Evolutionary conservation across 768 basidiomycete genomes (phyloP).

Genomic region (Cystobasidium onofrii): DNA sequence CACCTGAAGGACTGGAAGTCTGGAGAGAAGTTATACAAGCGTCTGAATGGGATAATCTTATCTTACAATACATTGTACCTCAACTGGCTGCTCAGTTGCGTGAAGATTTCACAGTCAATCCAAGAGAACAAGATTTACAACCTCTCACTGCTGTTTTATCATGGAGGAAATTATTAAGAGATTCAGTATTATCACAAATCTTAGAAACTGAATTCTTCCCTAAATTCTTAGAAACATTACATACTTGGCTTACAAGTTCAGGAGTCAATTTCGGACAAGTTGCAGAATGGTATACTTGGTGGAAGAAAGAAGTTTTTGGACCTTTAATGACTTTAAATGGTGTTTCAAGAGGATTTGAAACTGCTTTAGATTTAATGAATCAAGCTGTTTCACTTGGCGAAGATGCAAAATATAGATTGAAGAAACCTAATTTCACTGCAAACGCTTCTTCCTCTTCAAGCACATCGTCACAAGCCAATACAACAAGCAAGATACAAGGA

Average conservation of each 20-base stretch:
- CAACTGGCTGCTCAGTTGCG: conserved; percentile 76
- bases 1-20: conserved; percentile 63
- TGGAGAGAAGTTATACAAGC: conserved; percentile 66
- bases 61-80: conserved; percentile 84
- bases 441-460: not conserved
- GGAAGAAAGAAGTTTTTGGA: conserved; percentile 73
- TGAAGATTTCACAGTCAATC: conserved; percentile 74
- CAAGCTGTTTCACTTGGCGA: conserved; percentile 78
- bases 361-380: conserved; percentile 87
- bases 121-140: conserved; percentile 76
- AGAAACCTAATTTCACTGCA: not conserved
- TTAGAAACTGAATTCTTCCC: conserved; percentile 90
- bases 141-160: conserved; percentile 66
- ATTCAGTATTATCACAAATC: conserved; percentile 70
- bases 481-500: not conserved
- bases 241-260: conserved; percentile 87
- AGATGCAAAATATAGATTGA: conserved; percentile 52
- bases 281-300: conserved; percentile 73
- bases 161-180: conserved; percentile 67
- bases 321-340: conserved; percentile 59
- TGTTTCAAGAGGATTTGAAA: conserved; percentile 70
- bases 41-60: conserved; percentile 78
- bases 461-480: not conserved
- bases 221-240: conserved; percentile 86
- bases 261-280: conserved; percentile 83